Percentiles rank a stretch among this genome's conserved stretches.
These are phyloP conservation scores for Colletotrichum sp. DNA, from an alignment of 2,329 filamentous ascomycete genomes.

Conservation along the genomic window DNA sequence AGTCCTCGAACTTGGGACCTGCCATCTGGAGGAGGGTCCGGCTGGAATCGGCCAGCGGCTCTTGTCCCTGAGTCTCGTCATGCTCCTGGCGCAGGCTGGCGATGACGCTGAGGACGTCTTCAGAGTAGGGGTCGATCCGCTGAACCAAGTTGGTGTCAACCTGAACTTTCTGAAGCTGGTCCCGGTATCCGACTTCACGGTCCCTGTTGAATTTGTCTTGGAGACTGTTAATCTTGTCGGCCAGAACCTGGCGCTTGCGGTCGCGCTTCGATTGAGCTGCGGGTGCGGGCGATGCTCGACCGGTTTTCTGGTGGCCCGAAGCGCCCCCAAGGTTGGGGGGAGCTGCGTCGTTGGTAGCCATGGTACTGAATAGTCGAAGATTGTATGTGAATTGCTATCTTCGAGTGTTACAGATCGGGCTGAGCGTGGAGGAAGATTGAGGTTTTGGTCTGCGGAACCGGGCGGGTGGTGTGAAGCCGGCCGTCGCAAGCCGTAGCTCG, in stretches of 20 bases:
- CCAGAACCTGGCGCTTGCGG: constrained; percentile 83
- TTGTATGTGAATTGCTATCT: background rate
- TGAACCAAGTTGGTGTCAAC: constrained; percentile 87
- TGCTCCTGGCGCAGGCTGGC: constrained; percentile 64
- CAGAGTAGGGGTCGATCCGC: constrained; percentile 80
- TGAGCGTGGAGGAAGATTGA: background rate
- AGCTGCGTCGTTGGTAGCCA: constrained; percentile 45
- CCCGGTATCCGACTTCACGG: constrained; percentile 82
- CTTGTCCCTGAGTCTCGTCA: constrained; percentile 47
- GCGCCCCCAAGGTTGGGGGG: constrained; percentile 31
- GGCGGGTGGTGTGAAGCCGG: background rate
- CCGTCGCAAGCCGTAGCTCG: constrained; percentile 11
- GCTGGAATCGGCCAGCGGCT: constrained; percentile 44
- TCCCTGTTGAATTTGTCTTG: constrained; percentile 80
- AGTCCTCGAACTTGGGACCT: constrained; percentile 84
- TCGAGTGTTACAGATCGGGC: background rate
- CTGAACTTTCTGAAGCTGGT: constrained; percentile 91
- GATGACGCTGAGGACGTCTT: constrained; percentile 75
- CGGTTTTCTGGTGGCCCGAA: constrained; percentile 26
- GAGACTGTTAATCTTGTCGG: constrained; percentile 79
- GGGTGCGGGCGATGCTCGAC: constrained; percentile 41
- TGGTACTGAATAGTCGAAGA: constrained; percentile 20
- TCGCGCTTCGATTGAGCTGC: constrained; percentile 79
- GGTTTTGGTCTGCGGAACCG: background rate
- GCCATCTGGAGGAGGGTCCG: constrained; percentile 73